Evolutionary conservation across 176 grass and related monocot species (phyloP).

Genomic region (Lolium perenne): DNA sequence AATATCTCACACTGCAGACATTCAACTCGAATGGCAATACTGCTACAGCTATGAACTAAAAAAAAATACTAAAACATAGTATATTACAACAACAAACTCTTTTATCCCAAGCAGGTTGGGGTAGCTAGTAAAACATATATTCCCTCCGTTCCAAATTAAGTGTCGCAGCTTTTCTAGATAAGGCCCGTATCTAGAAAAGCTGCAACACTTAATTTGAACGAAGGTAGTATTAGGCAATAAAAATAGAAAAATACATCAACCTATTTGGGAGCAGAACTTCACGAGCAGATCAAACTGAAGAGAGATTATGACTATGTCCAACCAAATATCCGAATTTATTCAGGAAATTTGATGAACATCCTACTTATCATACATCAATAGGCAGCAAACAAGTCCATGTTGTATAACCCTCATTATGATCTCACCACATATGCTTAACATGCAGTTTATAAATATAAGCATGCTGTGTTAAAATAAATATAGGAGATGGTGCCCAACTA

Average conservation of each 20-base stretch:
- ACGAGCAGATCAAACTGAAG: conserved; percentile 4
- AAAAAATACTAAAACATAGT: not conserved
- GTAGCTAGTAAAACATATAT: not conserved
- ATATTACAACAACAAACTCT: not conserved
- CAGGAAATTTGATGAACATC: not conserved
- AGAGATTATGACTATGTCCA: not conserved
- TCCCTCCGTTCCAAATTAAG: not conserved
- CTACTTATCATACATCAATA: not conserved
- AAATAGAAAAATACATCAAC: not conserved
- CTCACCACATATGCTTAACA: not conserved
- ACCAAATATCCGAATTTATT: not conserved
- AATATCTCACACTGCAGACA: not conserved
- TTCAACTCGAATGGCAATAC: conserved; percentile 13
- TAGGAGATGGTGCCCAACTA: not conserved
- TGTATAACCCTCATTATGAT: not conserved
- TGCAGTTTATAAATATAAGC: conserved; percentile 8
- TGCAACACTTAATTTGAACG: too few relatives aligned
- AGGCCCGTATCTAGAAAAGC: too few relatives aligned
- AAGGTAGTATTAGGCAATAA: not conserved
- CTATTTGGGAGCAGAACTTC: not conserved
- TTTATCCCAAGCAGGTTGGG: not conserved
- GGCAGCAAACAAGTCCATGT: not conserved
- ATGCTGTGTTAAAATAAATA: not conserved
- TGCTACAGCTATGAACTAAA: not conserved
- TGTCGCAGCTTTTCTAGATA: too few relatives aligned